Evolutionary conservation across 2,329 filamentous ascomycete species (phyloP).

Genomic region (Xylaria arbuscula): DNA sequence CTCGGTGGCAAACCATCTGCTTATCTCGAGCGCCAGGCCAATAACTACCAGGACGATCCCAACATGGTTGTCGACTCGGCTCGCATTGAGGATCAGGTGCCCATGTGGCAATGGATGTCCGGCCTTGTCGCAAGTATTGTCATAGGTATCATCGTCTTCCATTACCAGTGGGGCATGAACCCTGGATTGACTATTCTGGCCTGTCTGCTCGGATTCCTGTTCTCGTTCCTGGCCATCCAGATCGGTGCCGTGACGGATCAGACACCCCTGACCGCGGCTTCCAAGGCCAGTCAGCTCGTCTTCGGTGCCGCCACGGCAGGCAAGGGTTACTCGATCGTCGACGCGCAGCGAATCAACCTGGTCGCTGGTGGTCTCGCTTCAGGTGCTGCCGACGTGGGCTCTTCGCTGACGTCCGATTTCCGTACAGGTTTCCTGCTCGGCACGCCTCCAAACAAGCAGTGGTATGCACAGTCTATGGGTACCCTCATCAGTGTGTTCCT

Average conservation of each 20-base stretch:
- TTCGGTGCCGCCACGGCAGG: slow-evolving; percentile 72
- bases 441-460: slow-evolving; percentile 73
- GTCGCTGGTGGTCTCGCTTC: slow-evolving; percentile 69
- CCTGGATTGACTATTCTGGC: slow-evolving; percentile 67
- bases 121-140: slow-evolving; percentile 62
- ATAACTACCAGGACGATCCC: slow-evolving; percentile 47
- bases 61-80: slow-evolving; percentile 63
- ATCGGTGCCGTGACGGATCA: slow-evolving; percentile 70
- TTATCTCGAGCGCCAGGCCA: slow-evolving; percentile 57
- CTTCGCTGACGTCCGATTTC: slow-evolving; percentile 70
- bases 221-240: slow-evolving; percentile 71
- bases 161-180: slow-evolving; percentile 66
- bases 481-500: slow-evolving; percentile 73
- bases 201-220: slow-evolving; percentile 68
- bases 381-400: slow-evolving; percentile 65
- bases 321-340: slow-evolving; percentile 58
- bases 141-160: slow-evolving; percentile 62
- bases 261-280: slow-evolving; percentile 72
- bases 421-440: slow-evolving; percentile 74
- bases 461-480: slow-evolving; percentile 72
- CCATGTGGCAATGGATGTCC: slow-evolving; percentile 63
- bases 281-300: slow-evolving; percentile 76
- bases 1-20: slow-evolving; percentile 54
- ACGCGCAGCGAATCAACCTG: slow-evolving; percentile 73
- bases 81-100: slow-evolving; percentile 58